A percentile compares a stretch with the other conserved stretches of the same genome.
Conservation (phyloP, 2,329 filamentous ascomycete genomes). For the Xylariaceae sp. region DNA sequence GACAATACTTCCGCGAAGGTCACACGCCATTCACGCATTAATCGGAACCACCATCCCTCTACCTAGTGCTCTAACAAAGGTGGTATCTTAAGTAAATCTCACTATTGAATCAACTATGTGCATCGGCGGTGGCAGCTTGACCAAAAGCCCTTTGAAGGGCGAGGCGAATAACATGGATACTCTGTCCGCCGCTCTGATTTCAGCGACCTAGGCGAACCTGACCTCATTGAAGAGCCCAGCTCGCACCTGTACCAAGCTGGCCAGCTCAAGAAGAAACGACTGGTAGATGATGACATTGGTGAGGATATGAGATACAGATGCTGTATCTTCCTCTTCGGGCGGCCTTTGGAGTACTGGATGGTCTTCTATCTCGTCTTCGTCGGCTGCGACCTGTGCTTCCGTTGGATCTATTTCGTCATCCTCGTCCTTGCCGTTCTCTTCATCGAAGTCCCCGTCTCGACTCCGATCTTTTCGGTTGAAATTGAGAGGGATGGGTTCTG, state of each 20-base stretch:
- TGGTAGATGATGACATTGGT: constrained; percentile 79
- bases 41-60: too few relatives aligned
- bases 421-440: constrained; percentile 24
- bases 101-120: too few relatives aligned
- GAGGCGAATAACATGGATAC: too few relatives aligned
- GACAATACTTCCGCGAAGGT: too few relatives aligned
- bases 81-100: too few relatives aligned
- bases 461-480: constrained; percentile 34
- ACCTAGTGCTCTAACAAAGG: too few relatives aligned
- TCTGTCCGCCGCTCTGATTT: too few relatives aligned
- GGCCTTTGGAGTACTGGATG: constrained; percentile 26
- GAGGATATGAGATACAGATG: constrained; percentile 73
- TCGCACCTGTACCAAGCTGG: constrained; percentile 71
- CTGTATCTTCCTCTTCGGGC: constrained; percentile 41
- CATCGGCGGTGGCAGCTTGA: too few relatives aligned
- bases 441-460: constrained; percentile 23
- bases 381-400: constrained; percentile 25
- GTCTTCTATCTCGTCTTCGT: constrained; percentile 27
- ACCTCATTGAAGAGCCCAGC: constrained; percentile 76
- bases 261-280: constrained; percentile 75
- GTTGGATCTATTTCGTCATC: constrained; percentile 25
- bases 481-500: constrained; percentile 44
- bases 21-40: too few relatives aligned
- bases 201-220: constrained; percentile 47
- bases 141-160: too few relatives aligned